These are phyloP conservation scores for Halocafeteria seosinensis DNA, from an alignment of 108 stramenopile genomes.

Conservation along the genomic window DNA sequence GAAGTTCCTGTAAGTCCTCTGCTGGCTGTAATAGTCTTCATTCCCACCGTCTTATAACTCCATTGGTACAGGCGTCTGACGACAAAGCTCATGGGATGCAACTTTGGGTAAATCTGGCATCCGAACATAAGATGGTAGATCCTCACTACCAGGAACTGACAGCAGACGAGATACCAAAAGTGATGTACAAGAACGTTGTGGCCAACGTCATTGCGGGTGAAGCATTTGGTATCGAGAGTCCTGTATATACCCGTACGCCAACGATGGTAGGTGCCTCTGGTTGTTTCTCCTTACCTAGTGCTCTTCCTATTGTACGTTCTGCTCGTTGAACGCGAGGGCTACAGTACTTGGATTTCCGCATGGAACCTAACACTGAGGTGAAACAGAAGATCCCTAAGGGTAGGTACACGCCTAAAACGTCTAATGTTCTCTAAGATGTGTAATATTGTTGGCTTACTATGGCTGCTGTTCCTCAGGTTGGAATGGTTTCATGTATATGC, in stretches of 20 bases:
- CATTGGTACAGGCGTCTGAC: too few species aligned
- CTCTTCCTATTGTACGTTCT: too few species aligned
- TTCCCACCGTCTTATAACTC: too few species aligned
- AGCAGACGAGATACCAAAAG: constrained; percentile 43
- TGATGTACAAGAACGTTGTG: constrained; percentile 19
- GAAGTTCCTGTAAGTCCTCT: constrained; percentile 66
- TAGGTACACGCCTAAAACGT: too few species aligned
- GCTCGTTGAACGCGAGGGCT: too few species aligned
- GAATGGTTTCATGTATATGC: background rate
- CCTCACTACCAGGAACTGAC: constrained; percentile 56
- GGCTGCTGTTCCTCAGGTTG: too few species aligned
- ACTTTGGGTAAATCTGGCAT: constrained; percentile 63
- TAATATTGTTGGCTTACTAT: too few species aligned
- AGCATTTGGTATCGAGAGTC: constrained; percentile 37
- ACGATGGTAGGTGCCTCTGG: too few species aligned
- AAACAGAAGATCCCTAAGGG: background rate
- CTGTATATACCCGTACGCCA: constrained; percentile 56
- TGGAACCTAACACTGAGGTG: background rate
- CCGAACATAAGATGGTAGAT: constrained; percentile 58
- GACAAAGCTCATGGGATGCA: constrained; percentile 27
- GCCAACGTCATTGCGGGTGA: constrained; percentile 50
- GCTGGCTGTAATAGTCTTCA: too few species aligned
- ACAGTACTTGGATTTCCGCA: constrained; percentile 53
- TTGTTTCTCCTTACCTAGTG: too few species aligned
- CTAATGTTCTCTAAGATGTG: too few species aligned